Base-by-base conservation (phyloP, 2,329 filamentous ascomycete species). In the Dissoconium aciculare region DNA sequence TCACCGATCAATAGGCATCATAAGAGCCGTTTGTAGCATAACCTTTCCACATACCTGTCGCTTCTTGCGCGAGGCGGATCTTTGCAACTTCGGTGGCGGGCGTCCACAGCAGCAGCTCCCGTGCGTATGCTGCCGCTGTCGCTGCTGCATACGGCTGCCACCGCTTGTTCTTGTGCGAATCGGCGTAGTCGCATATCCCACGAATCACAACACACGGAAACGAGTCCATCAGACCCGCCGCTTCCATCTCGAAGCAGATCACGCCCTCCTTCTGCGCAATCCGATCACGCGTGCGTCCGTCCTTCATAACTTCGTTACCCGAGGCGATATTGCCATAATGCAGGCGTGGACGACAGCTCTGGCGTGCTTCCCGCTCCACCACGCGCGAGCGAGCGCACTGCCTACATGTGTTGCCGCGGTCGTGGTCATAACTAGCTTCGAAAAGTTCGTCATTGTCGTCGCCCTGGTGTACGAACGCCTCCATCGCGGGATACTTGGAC, bases 221-320 rank as follows among this genome's bases (percentile, higher is more conserved):
- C n/a, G n/a, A n/a, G n/a, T n/a, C n/a, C n/a, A n/a, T n/a, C n/a
- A n/a, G n/a, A n/a, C n/a, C n/a, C n/a, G n/a, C n/a, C n/a, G n/a
- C n/a, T n/a, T 44, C 38, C 42, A 41, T 43, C 31, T 44, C 42
- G 27, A 43, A 42, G 23, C 40, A 41, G 3, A 45, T 16, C 4
- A 33, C 25, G 4, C 26, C 31, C n/a, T n/a, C n/a, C n/a, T n/a
- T 12, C 15, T 4, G 5, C 5, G n/a, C n/a, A n/a, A n/a, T 13
- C 28, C 40, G 11, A 41, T 27, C 27, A 40, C 39, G 30, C 46
- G n/a, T n/a, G n/a, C n/a, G n/a, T n/a, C n/a, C n/a, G n/a, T n/a
- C n/a, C n/a, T n/a, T n/a, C n/a, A n/a, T 36, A 4, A 44, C 19
- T 4, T 17, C 3, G 8, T 47, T 36, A 3, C 24, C 41, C 2